Evolutionary conservation across 352 stramenopile genomes (phyloP).

Genomic region (Phytophthora constricta): DNA sequence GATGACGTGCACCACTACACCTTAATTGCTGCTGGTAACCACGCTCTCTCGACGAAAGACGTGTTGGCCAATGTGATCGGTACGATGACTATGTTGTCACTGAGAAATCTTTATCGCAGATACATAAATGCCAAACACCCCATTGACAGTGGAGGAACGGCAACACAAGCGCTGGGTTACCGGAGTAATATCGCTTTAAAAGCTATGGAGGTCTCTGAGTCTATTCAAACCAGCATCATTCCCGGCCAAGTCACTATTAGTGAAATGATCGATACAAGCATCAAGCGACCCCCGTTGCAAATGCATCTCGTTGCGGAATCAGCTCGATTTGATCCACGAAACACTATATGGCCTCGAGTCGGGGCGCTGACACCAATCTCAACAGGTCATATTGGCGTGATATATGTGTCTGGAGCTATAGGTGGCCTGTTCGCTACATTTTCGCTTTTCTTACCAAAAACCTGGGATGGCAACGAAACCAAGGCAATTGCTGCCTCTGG

Average conservation of each 20-base stretch:
- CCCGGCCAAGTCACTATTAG: no score
- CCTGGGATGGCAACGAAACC: no score
- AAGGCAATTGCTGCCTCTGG: not conserved
- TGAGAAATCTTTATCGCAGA: constrained; percentile 19
- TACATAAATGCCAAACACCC: constrained; percentile 3
- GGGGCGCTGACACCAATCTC: constrained; percentile 1
- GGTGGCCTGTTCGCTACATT: not conserved
- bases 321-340: constrained; percentile 1
- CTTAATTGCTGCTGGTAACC: constrained; percentile 3
- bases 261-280: not conserved
- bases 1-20: constrained; percentile 12
- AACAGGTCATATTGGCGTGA: not conserved
- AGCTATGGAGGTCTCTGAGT: not conserved
- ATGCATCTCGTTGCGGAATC: constrained; percentile 13
- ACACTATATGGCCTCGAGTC: constrained; percentile 13
- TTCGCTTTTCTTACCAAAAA: not conserved
- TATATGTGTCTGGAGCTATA: not conserved
- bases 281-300: constrained; percentile 3
- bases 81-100: constrained; percentile 22
- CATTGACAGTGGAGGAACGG: not conserved
- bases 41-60: constrained; percentile 25
- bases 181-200: constrained; percentile 17
- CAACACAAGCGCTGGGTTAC: constrained; percentile 1
- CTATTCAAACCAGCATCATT: not conserved
- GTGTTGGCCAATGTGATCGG: constrained; percentile 17